Evolutionary conservation across 768 basidiomycete species (phyloP).

Genomic region (Auricularia cornea): DNA sequence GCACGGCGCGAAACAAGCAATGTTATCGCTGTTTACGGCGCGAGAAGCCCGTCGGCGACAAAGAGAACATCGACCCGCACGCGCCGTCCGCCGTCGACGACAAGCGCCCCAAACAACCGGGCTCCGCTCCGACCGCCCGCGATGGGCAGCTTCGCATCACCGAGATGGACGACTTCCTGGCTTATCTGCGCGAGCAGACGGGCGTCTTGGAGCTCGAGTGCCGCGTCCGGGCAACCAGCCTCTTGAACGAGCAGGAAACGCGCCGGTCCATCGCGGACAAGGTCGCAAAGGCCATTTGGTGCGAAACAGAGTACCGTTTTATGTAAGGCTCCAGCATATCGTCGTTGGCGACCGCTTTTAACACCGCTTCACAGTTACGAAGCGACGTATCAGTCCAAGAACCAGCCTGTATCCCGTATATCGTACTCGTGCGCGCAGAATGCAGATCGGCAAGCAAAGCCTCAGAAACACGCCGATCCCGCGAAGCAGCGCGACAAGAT

Average conservation of each 20-base stretch:
- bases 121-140: not conserved
- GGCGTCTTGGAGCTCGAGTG: too few species aligned
- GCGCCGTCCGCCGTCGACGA: not conserved
- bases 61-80: not conserved
- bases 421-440: constrained; percentile 12
- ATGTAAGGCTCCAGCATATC: too few species aligned
- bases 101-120: not conserved
- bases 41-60: not conserved
- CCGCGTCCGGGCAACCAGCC: too few species aligned
- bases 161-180: not conserved
- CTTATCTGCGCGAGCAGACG: too few species aligned
- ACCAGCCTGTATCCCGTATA: not conserved
- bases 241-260: too few species aligned
- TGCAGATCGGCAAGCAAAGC: constrained; percentile 8
- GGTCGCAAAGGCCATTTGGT: too few species aligned
- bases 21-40: not conserved
- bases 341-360: too few species aligned
- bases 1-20: not conserved
- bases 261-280: too few species aligned
- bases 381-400: too few species aligned
- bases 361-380: too few species aligned
- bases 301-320: too few species aligned
- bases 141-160: not conserved
- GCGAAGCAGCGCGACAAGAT: constrained; percentile 18
- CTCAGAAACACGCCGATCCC: constrained; percentile 10